These are phyloP conservation scores for Lotmaria passim DNA, from an alignment of 208 protist genomes.

Conservation along the genomic window DNA sequence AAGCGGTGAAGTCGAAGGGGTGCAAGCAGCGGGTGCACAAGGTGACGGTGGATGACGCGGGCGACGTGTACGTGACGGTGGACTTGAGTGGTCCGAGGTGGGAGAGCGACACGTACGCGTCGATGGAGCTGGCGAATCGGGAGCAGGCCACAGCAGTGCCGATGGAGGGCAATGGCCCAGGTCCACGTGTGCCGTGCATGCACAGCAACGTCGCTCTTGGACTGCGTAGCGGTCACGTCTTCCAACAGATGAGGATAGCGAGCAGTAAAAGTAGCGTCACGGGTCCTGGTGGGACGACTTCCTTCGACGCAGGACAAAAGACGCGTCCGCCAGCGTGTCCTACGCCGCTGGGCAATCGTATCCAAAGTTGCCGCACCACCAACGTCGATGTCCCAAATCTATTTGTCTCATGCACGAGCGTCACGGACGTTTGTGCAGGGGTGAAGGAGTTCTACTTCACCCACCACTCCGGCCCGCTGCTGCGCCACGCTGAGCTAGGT, in stretches of 20 bases:
- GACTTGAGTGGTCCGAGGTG: conserved; percentile 50
- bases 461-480: conserved; percentile 28
- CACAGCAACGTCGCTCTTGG: conserved; percentile 46
- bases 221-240: conserved; percentile 66
- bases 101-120: conserved; percentile 82
- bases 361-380: neutral
- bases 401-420: conserved; percentile 37
- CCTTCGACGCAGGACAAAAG: conserved; percentile 8
- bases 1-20: conserved; percentile 78
- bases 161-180: conserved; percentile 29
- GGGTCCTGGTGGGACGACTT: conserved; percentile 20
- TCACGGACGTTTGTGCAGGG: conserved; percentile 49
- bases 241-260: conserved; percentile 29
- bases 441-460: conserved; percentile 67
- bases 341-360: neutral
- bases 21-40: conserved; percentile 85
- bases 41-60: conserved; percentile 61
- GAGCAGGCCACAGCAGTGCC: conserved; percentile 49
- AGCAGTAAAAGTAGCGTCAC: no score
- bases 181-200: conserved; percentile 25
- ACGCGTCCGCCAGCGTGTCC: conserved; percentile 21
- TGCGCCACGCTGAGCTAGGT: conserved; percentile 47
- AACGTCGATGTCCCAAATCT: conserved; percentile 11
- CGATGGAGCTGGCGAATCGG: conserved; percentile 74
- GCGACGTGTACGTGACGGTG: conserved; percentile 71